phyloP scores from a whole-genome alignment of 805 yeast species.

The Candida pseudofarinosa region DNA sequence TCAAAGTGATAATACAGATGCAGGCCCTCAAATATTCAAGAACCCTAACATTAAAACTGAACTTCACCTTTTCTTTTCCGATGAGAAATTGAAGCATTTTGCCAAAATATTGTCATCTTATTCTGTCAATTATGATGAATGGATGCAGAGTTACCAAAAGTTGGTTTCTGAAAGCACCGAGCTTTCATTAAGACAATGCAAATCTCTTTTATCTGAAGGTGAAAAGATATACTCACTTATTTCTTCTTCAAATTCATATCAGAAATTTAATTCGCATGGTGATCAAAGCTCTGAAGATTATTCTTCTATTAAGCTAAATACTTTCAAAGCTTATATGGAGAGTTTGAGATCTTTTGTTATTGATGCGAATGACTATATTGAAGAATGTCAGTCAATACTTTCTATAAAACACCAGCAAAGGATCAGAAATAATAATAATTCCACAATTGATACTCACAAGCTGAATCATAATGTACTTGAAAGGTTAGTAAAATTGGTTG shows the following conservation, averaged over 20 bases:
- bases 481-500: constrained; percentile 34
- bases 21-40: not conserved
- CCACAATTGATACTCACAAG: constrained; percentile 11
- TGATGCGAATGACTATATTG: constrained; percentile 48
- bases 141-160: constrained; percentile 47
- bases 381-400: constrained; percentile 50
- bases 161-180: constrained; percentile 36
- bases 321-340: constrained; percentile 18
- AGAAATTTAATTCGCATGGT: constrained; percentile 7
- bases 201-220: constrained; percentile 49
- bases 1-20: constrained; percentile 3
- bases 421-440: constrained; percentile 27
- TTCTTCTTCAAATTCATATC: constrained; percentile 19
- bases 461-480: constrained; percentile 6
- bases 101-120: constrained; percentile 35
- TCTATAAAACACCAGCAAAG: constrained; percentile 50
- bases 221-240: constrained; percentile 45
- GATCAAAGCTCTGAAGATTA: constrained; percentile 6
- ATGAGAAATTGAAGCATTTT: constrained; percentile 45
- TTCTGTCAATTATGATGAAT: constrained; percentile 44
- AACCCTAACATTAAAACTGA: constrained; percentile 26
- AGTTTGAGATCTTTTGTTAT: constrained; percentile 41
- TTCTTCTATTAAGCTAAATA: constrained; percentile 11
- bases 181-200: constrained; percentile 46
- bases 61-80: constrained; percentile 46